A percentile compares a stretch with the other conserved stretches of the same genome.
These are phyloP conservation scores for Pleurotus tuber-regium DNA, from an alignment of 768 basidiomycete species.

Conservation along the genomic window DNA sequence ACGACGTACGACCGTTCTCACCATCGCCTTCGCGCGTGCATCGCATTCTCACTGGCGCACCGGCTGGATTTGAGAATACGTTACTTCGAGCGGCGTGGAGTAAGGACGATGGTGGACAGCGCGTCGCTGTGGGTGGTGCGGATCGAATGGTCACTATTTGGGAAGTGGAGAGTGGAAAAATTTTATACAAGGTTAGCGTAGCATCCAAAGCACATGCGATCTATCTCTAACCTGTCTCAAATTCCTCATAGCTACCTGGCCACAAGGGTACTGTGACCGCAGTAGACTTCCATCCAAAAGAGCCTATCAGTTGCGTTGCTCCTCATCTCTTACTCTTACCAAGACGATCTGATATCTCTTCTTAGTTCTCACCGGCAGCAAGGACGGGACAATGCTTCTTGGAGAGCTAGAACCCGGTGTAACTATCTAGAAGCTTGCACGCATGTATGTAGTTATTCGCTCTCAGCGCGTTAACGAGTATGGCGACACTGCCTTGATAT, in stretches of 20 bases:
- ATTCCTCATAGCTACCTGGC: constrained; percentile 68
- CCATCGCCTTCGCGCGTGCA: constrained; percentile 80
- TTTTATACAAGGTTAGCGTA: constrained; percentile 69
- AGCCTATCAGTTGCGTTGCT: constrained; percentile 79
- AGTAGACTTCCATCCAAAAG: constrained; percentile 96
- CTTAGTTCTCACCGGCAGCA: constrained; percentile 86
- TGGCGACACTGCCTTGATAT: no score
- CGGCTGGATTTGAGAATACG: constrained; percentile 91
- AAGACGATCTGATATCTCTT: no score
- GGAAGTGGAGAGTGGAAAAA: constrained; percentile 77
- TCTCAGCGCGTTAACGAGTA: no score
- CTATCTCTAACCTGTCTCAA: neutral
- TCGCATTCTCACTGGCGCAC: constrained; percentile 76
- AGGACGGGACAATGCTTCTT: constrained; percentile 88
- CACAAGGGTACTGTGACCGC: constrained; percentile 95
- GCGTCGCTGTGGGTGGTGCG: constrained; percentile 87
- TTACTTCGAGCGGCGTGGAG: constrained; percentile 88
- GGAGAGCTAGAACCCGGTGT: constrained; percentile 83
- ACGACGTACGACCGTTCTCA: constrained; percentile 94
- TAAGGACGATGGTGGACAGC: constrained; percentile 74
- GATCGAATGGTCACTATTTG: constrained; percentile 85
- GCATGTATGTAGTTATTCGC: no score
- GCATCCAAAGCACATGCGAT: neutral
- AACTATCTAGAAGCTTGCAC: constrained; percentile 39
- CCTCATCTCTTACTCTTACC: constrained; percentile 1